Percentiles rank a stretch among this genome's conserved stretches.
Conservation (phyloP, 176 grass and related monocot genomes). For the Cocos nucifera region DNA sequence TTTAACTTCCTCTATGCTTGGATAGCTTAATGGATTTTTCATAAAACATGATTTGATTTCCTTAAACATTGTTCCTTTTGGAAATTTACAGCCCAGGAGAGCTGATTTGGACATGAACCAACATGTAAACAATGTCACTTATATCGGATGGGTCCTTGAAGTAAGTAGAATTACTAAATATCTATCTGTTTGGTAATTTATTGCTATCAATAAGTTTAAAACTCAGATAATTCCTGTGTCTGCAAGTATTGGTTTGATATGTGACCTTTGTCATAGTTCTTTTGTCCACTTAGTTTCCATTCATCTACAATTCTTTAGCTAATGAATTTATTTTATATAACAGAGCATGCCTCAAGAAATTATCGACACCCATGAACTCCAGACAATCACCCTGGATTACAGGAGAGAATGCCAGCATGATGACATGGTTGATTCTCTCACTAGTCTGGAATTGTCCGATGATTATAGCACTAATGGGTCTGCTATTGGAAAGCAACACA, state of each 20-base stretch:
- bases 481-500: constrained; percentile 18
- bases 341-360: constrained; percentile 99
- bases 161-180: constrained; percentile 28
- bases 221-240: too few relatives aligned
- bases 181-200: neutral
- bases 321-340: constrained; percentile 13
- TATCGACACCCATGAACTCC: constrained; percentile 88
- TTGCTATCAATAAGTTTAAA: too few relatives aligned
- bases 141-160: constrained; percentile 97
- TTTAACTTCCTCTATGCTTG: too few relatives aligned
- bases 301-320: too few relatives aligned
- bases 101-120: constrained; percentile 99
- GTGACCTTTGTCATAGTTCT: too few relatives aligned
- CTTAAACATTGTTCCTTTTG: neutral
- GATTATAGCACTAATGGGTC: constrained; percentile 41
- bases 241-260: too few relatives aligned
- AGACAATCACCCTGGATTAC: constrained; percentile 97
- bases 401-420: constrained; percentile 91
- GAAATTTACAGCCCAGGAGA: constrained; percentile 70
- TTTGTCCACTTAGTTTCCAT: too few relatives aligned
- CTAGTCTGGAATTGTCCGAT: constrained; percentile 54
- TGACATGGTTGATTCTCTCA: constrained; percentile 79
- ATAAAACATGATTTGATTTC: too few relatives aligned
- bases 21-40: too few relatives aligned
- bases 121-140: constrained; percentile 99